Evolutionary conservation across 2,329 filamentous ascomycete genomes (phyloP).

Genomic region (Escovopsis sp.): DNA sequence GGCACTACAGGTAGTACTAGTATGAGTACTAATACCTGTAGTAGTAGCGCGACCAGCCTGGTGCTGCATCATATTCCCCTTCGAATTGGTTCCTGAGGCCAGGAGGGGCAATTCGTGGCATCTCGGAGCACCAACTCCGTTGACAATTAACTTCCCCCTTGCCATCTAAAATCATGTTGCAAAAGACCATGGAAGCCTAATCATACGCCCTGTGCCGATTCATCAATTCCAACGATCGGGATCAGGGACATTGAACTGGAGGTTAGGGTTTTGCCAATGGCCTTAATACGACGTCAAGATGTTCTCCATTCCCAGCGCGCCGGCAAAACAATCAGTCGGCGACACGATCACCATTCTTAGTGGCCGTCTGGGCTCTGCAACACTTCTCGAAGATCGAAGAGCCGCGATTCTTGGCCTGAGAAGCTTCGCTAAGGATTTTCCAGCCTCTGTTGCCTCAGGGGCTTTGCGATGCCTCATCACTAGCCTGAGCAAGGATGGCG

Average conservation of each 20-base stretch:
- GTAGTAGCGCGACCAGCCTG: too few species aligned
- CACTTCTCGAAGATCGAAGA: constrained; percentile 83
- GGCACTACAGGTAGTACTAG: too few species aligned
- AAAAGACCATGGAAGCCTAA: too few species aligned
- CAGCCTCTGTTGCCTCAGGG: constrained; percentile 86
- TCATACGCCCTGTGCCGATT: too few species aligned
- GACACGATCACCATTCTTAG: constrained; percentile 89
- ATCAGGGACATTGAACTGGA: not conserved
- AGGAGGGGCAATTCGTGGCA: too few species aligned
- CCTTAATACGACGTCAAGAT: constrained; percentile 22
- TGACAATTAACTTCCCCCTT: too few species aligned
- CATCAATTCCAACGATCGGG: too few species aligned
- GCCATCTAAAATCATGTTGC: too few species aligned
- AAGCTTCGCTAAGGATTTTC: constrained; percentile 93
- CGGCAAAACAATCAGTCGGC: constrained; percentile 88
- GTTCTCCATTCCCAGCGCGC: constrained; percentile 56
- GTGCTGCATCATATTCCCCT: too few species aligned
- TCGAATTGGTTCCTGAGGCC: too few species aligned
- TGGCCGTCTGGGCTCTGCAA: constrained; percentile 74
- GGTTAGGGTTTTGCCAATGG: not conserved
- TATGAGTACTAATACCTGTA: too few species aligned
- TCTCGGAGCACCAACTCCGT: too few species aligned
- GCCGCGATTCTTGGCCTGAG: constrained; percentile 84
- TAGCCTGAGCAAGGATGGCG: constrained; percentile 71
- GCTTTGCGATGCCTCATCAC: constrained; percentile 80